phyloP scores from a whole-genome alignment of 2,329 filamentous ascomycete species.

The Verticillium albo-atrum region DNA sequence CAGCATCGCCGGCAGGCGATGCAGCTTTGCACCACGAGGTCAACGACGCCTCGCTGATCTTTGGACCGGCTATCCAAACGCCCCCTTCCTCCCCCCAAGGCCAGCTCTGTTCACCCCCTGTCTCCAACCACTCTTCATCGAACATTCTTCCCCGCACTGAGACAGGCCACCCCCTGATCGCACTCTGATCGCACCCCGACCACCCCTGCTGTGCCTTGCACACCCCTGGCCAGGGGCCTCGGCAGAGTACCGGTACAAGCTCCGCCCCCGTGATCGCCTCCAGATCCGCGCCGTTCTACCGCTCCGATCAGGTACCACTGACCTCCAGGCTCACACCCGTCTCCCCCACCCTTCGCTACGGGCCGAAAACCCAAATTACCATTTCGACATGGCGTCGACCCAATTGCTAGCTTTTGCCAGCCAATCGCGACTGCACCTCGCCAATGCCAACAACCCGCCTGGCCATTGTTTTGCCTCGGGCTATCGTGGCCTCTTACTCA shows the following conservation, averaged over 20 bases:
- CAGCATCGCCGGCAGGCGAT: background rate
- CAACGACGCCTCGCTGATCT: background rate
- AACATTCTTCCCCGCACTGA: background rate
- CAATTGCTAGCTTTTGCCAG: constrained; percentile 11
- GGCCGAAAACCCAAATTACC: constrained; percentile 31
- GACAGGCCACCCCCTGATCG: background rate
- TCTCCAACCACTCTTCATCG: background rate
- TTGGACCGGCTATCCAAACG: background rate
- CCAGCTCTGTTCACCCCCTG: background rate
- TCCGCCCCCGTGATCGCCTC: background rate
- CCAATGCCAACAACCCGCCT: constrained; percentile 3
- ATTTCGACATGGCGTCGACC: background rate
- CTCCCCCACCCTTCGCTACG: constrained; percentile 15
- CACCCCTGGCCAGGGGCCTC: background rate
- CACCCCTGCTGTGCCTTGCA: background rate
- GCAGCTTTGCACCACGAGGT: background rate
- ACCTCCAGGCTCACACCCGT: background rate
- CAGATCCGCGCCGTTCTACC: background rate
- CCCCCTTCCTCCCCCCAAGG: background rate
- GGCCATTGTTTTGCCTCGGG: background rate
- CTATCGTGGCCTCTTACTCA: background rate
- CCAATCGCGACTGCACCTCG: constrained; percentile 15
- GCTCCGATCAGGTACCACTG: constrained; percentile 1
- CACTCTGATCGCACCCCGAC: background rate
- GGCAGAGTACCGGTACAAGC: background rate